Base-by-base conservation (phyloP, 331 rosid species). In the Acacia concinna region DNA sequence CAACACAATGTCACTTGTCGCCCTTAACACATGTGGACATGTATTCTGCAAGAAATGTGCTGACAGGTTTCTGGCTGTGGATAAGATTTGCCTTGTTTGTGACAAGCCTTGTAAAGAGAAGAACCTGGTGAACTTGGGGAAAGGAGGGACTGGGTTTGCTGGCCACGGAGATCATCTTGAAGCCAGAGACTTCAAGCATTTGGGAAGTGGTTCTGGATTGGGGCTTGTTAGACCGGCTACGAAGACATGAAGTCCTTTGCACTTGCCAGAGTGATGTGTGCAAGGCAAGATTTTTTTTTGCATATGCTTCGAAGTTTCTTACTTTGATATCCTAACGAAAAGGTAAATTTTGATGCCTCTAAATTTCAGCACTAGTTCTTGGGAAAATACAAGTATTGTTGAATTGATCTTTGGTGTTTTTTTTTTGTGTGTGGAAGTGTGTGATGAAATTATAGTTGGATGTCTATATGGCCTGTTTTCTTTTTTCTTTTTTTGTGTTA, bases 41-140 rank as follows among this genome's bases (percentile, higher is more conserved):
- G 92, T 96, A 9, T 93, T 93, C 68, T 93, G 99, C 85, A 96
- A 93, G 84, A 96, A 93, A 81, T 96, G 99, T 78, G 96, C 97
- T 8, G 98, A 93, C 77, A 91, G 91, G 78, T 96, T 93, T 78
- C 82, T 96, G 93, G 91, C 88, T 0, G 94, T 91, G 4, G 99
- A 96, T 68, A 96, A 93, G 83, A 97, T 91, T 35, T 96, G 99
- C 71, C 96, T 96, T 68, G 93, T 93, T 64, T 96, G 99, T 88
- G 78, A 87, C 88, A 93, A 89, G 83, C 86, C 89, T 8, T 96
- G 99, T 66, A 96, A 93, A 78, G 94, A 86, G 86, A 88, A 91
- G 87, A 81, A 91, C 85, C 77, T 93, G 86, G 91, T 96, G 82
- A 91, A 85, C 52, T 84, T 96, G 84, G 89, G 81, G 66, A 93